Conservation (phyloP, 2,329 filamentous ascomycete genomes). For the Sporothrix variecibatus region DNA sequence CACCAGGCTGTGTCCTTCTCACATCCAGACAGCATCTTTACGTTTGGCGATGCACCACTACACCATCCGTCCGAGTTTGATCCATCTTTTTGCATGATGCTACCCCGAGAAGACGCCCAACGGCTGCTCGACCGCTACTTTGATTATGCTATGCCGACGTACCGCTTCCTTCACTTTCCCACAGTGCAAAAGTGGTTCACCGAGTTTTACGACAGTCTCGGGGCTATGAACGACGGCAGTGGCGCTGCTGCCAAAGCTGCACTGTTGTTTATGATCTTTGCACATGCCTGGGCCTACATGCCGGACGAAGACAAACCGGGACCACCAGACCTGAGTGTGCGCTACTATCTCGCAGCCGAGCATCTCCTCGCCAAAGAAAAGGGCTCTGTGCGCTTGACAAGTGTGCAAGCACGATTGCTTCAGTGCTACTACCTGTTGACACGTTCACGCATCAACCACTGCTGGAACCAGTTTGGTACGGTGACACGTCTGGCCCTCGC, state of each 20-base stretch:
- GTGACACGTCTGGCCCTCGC: conserved; percentile 42
- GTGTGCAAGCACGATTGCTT: conserved; percentile 44
- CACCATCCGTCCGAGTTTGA: conserved; percentile 10
- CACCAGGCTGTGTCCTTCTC: conserved; percentile 43
- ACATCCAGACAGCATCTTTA: conserved; percentile 45
- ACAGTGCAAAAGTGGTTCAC: conserved; percentile 46
- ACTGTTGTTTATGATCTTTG: conserved; percentile 47
- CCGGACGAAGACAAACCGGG: not conserved
- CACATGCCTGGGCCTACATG: conserved; percentile 31
- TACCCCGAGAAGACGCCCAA: not conserved
- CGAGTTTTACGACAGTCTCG: conserved; percentile 49
- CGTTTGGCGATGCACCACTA: conserved; percentile 47
- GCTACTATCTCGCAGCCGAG: conserved; percentile 41
- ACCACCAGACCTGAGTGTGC: conserved; percentile 32
- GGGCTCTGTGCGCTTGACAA: conserved; percentile 42
- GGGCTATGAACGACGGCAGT: not conserved
- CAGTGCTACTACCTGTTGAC: conserved; percentile 49
- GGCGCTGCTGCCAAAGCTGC: conserved; percentile 31
- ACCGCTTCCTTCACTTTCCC: conserved; percentile 47
- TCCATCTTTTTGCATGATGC: conserved; percentile 1
- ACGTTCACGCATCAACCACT: conserved; percentile 50
- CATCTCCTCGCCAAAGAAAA: conserved; percentile 43
- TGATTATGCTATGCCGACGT: conserved; percentile 45
- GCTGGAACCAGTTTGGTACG: conserved; percentile 50
- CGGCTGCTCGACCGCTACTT: conserved; percentile 39